Evolutionary conservation across 192 early-diverging fungal genomes (phyloP), one percentile per base, ranked within the genome.

Genomic region (Umbelopsis sp.): DNA sequence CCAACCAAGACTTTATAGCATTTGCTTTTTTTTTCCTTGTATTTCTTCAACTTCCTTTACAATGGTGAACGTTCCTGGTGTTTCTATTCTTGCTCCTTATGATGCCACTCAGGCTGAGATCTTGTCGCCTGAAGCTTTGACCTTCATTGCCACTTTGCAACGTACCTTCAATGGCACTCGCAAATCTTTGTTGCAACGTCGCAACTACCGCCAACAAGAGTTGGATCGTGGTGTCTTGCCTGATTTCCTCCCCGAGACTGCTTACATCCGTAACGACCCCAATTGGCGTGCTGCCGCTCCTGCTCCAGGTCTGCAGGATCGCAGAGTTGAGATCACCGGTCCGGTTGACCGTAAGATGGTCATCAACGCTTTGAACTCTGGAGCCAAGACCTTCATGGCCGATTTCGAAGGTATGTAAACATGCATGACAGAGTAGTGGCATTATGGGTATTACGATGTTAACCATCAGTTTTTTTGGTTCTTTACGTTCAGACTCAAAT

Each of bases 281-380:
- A 92, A 89, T 46, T 98, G 95, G 97, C 89, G 87, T 67, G 95
- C 88, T 8, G 94, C 97, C 49, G 77, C 78, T 46, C 97, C 95
- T 69, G 95, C 94, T 13, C 97, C 94, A 4, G 95, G 95, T 3
- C 82, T 98, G 41, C 81, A 88, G 23, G 95, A 97, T 79, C 90
- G 97, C 50, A 90, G 95, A 64, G 95, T 98, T 66, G 97, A 98
- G 82, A 98, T 98, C 81, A 98, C 95, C 48, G 95, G 97, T 23
- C 97, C 97, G 8, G 95, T 97, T 49, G 95, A 97, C 84, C 91
- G 97, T 78, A 98, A 98, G 84, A 98, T 98, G 97, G 95, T 98
- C 76, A 98, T 98, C 84, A 98, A 98, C 73, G 97, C 97, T 49
- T 88, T 98, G 74, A 98, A 97, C 86, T 93, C 94, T 25, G 95